Evolutionary conservation across 2,329 filamentous ascomycete genomes (phyloP).

Genomic region (Aspergillus sp.): DNA sequence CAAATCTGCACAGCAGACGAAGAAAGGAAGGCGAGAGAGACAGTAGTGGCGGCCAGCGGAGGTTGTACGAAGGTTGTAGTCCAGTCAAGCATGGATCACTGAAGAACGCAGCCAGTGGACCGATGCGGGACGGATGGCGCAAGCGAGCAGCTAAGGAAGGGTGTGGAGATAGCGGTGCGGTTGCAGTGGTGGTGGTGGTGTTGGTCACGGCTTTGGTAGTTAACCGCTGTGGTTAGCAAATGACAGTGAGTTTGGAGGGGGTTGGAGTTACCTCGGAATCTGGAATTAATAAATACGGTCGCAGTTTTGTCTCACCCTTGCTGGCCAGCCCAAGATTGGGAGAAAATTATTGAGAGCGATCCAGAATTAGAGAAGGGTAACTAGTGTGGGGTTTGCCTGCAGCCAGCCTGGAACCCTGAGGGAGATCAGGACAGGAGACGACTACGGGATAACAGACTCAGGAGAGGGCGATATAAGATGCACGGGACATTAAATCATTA

Average conservation of each 20-base stretch:
- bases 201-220: constrained; percentile 11
- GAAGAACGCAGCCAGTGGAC: constrained; percentile 26
- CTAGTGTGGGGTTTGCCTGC: constrained; percentile 29
- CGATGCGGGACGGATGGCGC: constrained; percentile 28
- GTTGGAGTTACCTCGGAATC: not conserved
- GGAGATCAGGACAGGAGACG: constrained; percentile 1
- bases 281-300: not conserved
- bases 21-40: constrained; percentile 11
- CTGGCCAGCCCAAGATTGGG: constrained; percentile 15
- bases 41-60: constrained; percentile 25
- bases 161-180: constrained; percentile 16
- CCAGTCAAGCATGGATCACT: constrained; percentile 33
- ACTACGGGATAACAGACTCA: not conserved
- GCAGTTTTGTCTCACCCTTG: constrained; percentile 12
- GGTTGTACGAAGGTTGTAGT: constrained; percentile 23
- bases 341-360: constrained; percentile 10
- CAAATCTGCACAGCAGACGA: constrained; percentile 36
- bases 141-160: constrained; percentile 26
- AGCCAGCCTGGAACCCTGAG: constrained; percentile 24
- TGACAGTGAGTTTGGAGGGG: not conserved
- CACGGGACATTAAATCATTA: constrained; percentile 9
- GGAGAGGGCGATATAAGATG: not conserved
- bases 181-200: constrained; percentile 2
- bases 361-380: constrained; percentile 14
- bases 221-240: constrained; percentile 5